Base-by-base conservation (phyloP, 2,329 filamentous ascomycete genomes). In the Fusarium xyrophilum region DNA sequence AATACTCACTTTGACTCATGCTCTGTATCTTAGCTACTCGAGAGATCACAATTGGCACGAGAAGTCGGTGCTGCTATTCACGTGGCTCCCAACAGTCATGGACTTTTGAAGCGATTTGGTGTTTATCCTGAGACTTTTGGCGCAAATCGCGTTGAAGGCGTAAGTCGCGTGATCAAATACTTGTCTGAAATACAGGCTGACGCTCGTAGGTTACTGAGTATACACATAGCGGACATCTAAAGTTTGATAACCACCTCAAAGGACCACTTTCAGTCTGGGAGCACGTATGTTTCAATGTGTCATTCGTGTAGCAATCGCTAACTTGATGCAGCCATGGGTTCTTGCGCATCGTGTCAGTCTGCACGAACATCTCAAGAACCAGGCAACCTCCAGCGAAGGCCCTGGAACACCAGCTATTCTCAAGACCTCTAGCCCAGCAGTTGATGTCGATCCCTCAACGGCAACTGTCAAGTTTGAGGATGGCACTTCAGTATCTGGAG, bases 41-140 rank as follows among this genome's bases (percentile, higher is more conserved):
- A 89, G 67, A 83, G 86, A 71, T 88, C 86, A 0, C 78, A 79
- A 3, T 83, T 89, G 35, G 82, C 83, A 19, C 83, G 79, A 52
- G 87, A 89, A 74, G 77, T 82, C 2, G 88, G 88, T 1, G 87
- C 88, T 6, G 88, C 88, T 0, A 82, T 90, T n/a, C 87, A 90
- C 70, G 74, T 90, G 7, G 83, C 85, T 0, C 87, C 89, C 1
- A 91, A 91, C 69, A 79, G 83, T 5, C 88, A 89, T 73, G 85
- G 86, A 1, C 75, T 90, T 5, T 77, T 91, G 14, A 76, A 77
- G 10, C 74, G 74, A 44, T 77, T 79, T 65, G 81, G 80, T 4
- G 75, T 82, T 21, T 70, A 70, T 2, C 77, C 79, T 7, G 80
- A 82, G 68, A 64, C 65, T 0, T 77, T 81, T 38, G 80, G 80